Base-by-base conservation (phyloP, 768 basidiomycete species). In the Boletus speciosus region DNA sequence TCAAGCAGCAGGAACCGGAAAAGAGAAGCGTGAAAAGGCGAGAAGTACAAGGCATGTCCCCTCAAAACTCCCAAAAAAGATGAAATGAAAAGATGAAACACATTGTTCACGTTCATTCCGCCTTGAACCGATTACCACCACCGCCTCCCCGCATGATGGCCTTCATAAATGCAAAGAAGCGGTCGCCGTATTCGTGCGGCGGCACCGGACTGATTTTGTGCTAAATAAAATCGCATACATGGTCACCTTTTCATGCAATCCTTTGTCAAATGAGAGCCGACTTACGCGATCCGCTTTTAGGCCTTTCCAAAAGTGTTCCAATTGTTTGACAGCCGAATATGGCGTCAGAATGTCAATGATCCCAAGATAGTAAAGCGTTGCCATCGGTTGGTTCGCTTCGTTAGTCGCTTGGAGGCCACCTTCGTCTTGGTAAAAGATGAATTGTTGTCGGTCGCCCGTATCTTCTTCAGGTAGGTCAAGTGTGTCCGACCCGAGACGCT, bases 331-430 rank as follows among this genome's bases (percentile, higher is more conserved):
- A 19, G 69, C 60, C 19, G 78, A 81, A 69, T 92, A 99, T 2
- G 95, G 96, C 25, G 97, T 98, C 55, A 95, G 74, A 59, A 98
- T 98, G 71, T 99, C 97, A 65, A 99, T 99, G 50, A 99, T 82
- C 23, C 97, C 96, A 9, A 98, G 76, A 70, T 98, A 98, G 70
- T 96, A 97, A 51, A 97, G 88, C 44, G 82, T 83, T 59, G 88
- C 86, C 72, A 86, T 71, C 2, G 77, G 70, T 19, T 80, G 77
- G 68, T 98, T 96, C 9, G 70, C 72, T 63, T 98, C 95, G 68
- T 95, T 85, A 16, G 96, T 97, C 35, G 94, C 92, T 32, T 88
- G 80, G 41, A 96, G 66, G 0, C 97, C 97, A 12, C 94, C 94
- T 62, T 98, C 97, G 66, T 99, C 95, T 63, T 95, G 92, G 66